Evolutionary conservation across 2,329 filamentous ascomycete species (phyloP).

Genomic region (Celoporthe dispersa): DNA sequence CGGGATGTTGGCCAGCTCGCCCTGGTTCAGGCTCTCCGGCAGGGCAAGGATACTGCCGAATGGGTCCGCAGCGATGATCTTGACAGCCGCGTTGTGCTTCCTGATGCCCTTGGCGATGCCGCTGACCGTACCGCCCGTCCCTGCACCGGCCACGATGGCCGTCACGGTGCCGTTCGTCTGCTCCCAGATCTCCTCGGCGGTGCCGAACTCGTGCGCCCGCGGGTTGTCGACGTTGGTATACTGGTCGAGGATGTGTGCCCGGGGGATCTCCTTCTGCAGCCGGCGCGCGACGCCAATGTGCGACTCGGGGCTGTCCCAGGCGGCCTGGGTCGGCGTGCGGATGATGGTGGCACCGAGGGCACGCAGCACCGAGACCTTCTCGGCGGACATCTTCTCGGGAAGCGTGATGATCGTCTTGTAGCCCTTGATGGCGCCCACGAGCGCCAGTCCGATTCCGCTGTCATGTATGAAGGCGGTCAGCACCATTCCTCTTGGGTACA

Average conservation of each 20-base stretch:
- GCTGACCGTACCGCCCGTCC: constrained; percentile 94
- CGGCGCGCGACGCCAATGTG: constrained; percentile 94
- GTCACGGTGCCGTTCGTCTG: constrained; percentile 85
- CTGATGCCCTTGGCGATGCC: constrained; percentile 82
- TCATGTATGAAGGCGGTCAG: neutral
- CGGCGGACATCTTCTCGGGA: constrained; percentile 98
- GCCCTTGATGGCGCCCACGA: constrained; percentile 93
- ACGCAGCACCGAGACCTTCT: constrained; percentile 94
- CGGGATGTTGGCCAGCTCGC: constrained; percentile 71
- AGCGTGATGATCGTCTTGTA: constrained; percentile 99
- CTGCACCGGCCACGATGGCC: constrained; percentile 87
- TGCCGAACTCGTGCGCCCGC: constrained; percentile 89
- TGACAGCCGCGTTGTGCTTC: constrained; percentile 85
- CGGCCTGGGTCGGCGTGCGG: constrained; percentile 92
- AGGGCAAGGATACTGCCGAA: constrained; percentile 89
- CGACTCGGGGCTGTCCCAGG: constrained; percentile 91
- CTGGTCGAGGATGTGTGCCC: constrained; percentile 96
- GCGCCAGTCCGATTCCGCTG: constrained; percentile 85
- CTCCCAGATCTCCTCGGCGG: constrained; percentile 93
- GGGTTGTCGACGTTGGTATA: constrained; percentile 94
- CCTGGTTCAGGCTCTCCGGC: constrained; percentile 78
- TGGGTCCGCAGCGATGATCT: constrained; percentile 91
- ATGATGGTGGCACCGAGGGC: constrained; percentile 97
- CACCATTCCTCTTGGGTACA: neutral
- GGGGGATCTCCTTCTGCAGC: constrained; percentile 92